phyloP scores from a whole-genome alignment of 345 rosid genomes.

The Psidium guajava region DNA sequence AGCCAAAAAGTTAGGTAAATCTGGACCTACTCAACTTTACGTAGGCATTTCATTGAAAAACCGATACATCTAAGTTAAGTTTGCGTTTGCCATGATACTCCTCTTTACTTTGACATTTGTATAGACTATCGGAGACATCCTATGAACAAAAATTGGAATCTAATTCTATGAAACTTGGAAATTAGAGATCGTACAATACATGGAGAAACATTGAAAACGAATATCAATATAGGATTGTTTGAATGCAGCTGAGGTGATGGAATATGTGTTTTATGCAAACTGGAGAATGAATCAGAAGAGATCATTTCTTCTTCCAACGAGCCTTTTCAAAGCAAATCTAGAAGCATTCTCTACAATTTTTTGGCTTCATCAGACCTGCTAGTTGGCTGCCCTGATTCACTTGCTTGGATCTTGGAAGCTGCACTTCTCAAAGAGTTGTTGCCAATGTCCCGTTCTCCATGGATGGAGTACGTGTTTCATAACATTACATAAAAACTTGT shows the following conservation, averaged over 20 bases:
- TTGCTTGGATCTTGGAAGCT: no score
- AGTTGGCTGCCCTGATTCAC: neutral
- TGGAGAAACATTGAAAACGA: neutral
- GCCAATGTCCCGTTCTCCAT: no score
- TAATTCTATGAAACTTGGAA: neutral
- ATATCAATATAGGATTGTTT: neutral
- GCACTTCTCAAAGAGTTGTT: no score
- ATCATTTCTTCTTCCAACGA: neutral
- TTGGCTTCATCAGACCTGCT: neutral
- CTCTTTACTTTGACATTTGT: neutral
- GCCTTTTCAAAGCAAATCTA: neutral
- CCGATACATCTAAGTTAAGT: accelerated
- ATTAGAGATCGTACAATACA: neutral
- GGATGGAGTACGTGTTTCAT: no score
- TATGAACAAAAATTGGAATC: neutral
- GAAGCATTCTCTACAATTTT: neutral
- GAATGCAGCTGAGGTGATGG: neutral
- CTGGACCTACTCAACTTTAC: accelerated
- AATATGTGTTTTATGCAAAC: neutral
- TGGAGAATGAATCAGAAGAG: neutral
- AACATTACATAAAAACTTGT: no score
- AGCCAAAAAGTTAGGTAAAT: accelerated
- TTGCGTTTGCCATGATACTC: neutral
- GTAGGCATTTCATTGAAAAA: accelerated
- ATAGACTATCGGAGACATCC: neutral